phyloP scores from a whole-genome alignment of 495 filamentous ascomycete species.

The Polyplosphaeria fusca region DNA sequence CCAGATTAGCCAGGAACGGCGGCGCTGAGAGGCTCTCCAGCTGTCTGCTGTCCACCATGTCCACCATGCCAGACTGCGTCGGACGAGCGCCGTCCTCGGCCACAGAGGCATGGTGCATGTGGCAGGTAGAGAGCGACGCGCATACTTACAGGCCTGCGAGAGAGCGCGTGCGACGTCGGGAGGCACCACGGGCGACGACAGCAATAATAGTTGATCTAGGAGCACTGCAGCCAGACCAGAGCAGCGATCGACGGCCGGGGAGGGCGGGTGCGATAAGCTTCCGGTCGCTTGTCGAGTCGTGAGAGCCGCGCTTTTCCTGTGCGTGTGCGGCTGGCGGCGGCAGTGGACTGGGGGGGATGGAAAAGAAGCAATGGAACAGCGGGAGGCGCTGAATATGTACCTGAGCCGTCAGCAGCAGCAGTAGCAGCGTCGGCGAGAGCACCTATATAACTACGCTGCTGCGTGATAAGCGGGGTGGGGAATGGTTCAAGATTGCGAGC shows the following conservation, averaged over 20 bases:
- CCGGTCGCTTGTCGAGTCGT: conserved; percentile 2
- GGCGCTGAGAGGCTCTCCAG: not conserved
- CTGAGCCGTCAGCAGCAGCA: too few relatives aligned
- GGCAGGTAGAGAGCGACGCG: not conserved
- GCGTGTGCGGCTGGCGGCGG: conserved; percentile 21
- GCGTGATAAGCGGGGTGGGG: not conserved
- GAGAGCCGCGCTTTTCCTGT: conserved; percentile 23
- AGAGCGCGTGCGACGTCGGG: conserved; percentile 9
- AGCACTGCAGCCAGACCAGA: conserved; percentile 17
- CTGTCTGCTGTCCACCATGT: too few relatives aligned
- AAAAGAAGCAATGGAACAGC: too few relatives aligned
- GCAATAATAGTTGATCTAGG: not conserved
- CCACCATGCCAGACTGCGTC: not conserved
- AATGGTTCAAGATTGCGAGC: conserved; percentile 26
- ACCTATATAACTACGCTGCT: not conserved
- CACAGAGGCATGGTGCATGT: conserved; percentile 2
- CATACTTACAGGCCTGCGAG: conserved; percentile 2
- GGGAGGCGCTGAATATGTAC: too few relatives aligned
- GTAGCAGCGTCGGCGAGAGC: not conserved
- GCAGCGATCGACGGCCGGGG: conserved; percentile 8
- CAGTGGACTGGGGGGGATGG: too few relatives aligned
- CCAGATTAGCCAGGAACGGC: conserved; percentile 35
- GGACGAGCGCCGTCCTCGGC: not conserved
- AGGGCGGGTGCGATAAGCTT: conserved; percentile 25
- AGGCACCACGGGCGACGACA: not conserved